A percentile compares a stretch with the other conserved stretches of the same genome.
Conservation (phyloP, 176 grass and related monocot species). For the Tillandsia leiboldiana region DNA sequence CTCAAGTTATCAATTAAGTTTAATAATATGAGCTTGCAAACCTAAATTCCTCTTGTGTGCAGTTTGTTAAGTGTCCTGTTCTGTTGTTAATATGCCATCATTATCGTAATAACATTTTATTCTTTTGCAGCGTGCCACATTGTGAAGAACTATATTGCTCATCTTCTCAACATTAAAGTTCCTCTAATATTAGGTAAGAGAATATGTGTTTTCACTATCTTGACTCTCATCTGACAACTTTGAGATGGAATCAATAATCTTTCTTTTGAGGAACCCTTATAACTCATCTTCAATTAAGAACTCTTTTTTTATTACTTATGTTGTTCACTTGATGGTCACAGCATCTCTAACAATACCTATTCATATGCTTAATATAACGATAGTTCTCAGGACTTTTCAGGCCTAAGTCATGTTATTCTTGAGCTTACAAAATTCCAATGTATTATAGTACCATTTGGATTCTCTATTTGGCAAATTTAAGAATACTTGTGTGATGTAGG, state of each 20-base stretch:
- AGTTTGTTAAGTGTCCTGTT: neutral
- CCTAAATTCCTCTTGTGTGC: neutral
- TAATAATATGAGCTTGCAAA: neutral
- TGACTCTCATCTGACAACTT: neutral
- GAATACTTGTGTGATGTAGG: slow-evolving; percentile 31
- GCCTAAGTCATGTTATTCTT: neutral
- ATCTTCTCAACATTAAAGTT: slow-evolving; percentile 59
- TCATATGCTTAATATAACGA: neutral
- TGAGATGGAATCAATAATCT: neutral
- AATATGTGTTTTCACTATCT: neutral
- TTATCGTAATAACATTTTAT: neutral
- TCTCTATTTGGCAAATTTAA: neutral
- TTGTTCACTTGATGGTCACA: too few species aligned
- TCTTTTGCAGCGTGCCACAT: slow-evolving; percentile 72
- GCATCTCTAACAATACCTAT: neutral
- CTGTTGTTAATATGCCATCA: neutral
- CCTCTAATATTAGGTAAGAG: slow-evolving; percentile 78
- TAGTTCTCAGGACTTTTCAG: neutral
- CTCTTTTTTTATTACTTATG: neutral
- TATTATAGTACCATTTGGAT: neutral
- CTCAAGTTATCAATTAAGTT: neutral
- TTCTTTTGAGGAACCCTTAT: neutral
- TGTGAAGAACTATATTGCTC: slow-evolving; percentile 83
- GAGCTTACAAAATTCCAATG: neutral
- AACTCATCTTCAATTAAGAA: slow-evolving; percentile 9